A percentile compares a stretch with the other conserved stretches of the same genome.
Evolutionary conservation across 2,329 filamentous ascomycete genomes (phyloP).

Genomic region (Aspergillus clavatus): DNA sequence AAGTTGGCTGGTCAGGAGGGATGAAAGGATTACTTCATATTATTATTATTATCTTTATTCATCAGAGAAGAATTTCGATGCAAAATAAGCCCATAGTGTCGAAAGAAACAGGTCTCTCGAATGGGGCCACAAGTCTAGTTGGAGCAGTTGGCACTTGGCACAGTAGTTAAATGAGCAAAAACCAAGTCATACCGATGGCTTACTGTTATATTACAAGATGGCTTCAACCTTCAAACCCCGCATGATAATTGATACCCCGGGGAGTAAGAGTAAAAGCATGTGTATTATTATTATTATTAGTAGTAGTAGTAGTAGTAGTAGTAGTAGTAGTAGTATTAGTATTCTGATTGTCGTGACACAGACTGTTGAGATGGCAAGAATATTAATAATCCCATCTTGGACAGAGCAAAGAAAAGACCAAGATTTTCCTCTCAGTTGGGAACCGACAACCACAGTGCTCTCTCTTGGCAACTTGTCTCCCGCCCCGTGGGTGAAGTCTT

Average conservation of each 20-base stretch:
- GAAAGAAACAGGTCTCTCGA: neutral
- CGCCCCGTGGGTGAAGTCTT: slow-evolving; percentile 7
- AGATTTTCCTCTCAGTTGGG: neutral
- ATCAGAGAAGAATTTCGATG: neutral
- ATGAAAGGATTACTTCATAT: no score
- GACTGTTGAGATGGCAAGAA: no score
- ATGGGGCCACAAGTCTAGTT: neutral
- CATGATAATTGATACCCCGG: neutral
- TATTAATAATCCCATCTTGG: neutral
- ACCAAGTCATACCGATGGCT: neutral
- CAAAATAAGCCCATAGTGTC: neutral
- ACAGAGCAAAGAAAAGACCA: neutral
- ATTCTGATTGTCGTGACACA: no score
- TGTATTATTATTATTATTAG: neutral
- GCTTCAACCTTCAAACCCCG: neutral
- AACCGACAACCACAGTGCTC: neutral
- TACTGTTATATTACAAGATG: neutral
- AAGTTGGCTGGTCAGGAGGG: no score
- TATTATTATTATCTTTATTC: neutral
- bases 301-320: no score
- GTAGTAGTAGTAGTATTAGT: no score
- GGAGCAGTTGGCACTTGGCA: no score
- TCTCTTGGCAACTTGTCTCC: slow-evolving; percentile 6
- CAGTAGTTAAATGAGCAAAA: no score
- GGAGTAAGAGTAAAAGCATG: neutral